phyloP scores from a whole-genome alignment of 352 stramenopile species.

The Pythium aristosporum region DNA sequence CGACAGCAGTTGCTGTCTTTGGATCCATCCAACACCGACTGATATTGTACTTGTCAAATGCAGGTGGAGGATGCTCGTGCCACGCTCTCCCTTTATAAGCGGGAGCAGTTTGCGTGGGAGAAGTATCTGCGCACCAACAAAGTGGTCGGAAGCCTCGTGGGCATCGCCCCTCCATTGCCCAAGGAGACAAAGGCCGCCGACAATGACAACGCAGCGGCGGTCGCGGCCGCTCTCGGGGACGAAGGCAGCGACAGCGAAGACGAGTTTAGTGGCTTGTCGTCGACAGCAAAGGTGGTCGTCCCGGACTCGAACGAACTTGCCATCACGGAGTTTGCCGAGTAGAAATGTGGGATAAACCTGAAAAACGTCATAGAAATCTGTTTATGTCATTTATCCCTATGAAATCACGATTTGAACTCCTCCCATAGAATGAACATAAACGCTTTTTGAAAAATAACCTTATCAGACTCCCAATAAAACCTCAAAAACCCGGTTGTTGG shows the following conservation, averaged over 20 bases:
- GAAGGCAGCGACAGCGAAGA: constrained; percentile 32
- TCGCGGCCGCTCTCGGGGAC: constrained; percentile 35
- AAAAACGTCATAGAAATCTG: neutral
- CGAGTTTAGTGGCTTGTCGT: constrained; percentile 18
- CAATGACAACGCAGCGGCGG: constrained; percentile 11
- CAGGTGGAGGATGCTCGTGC: constrained; percentile 81
- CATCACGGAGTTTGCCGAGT: constrained; percentile 79
- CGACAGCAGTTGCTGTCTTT: neutral
- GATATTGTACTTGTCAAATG: neutral
- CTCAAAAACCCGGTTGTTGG: neutral
- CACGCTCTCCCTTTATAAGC: constrained; percentile 77
- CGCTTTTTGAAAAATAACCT: neutral
- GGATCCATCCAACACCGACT: neutral
- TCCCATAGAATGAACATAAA: constrained; percentile 9
- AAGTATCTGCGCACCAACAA: constrained; percentile 80
- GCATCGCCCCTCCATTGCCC: constrained; percentile 47
- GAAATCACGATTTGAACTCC: constrained; percentile 7
- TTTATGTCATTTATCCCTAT: neutral
- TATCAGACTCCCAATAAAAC: neutral
- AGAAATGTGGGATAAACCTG: neutral
- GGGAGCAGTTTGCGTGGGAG: constrained; percentile 82
- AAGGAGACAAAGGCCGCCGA: constrained; percentile 23
- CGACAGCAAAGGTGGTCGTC: constrained; percentile 30
- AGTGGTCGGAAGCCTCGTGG: constrained; percentile 45
- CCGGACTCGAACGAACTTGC: constrained; percentile 65